Evolutionary conservation across 2,329 filamentous ascomycete genomes (phyloP).

Genomic region (Fusarium sp.): DNA sequence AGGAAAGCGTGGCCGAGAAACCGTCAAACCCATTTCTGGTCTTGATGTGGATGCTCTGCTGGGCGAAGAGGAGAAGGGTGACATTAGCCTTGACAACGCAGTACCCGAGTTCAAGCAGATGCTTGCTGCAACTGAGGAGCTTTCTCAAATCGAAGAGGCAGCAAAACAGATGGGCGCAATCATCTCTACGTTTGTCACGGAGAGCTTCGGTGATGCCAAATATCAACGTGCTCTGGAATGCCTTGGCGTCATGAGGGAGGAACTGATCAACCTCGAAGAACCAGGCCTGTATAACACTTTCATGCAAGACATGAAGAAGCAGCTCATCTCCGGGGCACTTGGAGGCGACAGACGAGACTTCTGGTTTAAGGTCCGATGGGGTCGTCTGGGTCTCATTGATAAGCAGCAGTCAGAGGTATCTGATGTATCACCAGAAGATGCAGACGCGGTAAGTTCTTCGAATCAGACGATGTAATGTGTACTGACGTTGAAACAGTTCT

Average conservation of each 20-base stretch:
- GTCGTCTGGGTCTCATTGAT: conserved; percentile 78
- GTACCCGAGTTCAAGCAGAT: conserved; percentile 91
- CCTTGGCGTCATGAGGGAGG: conserved; percentile 79
- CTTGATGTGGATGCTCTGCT: conserved; percentile 87
- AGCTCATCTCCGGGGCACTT: conserved; percentile 73
- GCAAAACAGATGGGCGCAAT: conserved; percentile 79
- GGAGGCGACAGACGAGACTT: conserved; percentile 82
- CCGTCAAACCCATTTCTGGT: conserved; percentile 85
- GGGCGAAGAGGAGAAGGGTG: conserved; percentile 57
- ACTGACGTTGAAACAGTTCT: conserved; percentile 48
- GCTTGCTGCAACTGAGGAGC: conserved; percentile 67
- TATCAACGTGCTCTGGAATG: conserved; percentile 81
- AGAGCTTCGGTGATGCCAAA: conserved; percentile 78
- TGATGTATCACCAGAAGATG: conserved; percentile 74
- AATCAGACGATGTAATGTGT: background rate
- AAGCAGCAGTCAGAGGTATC: conserved; percentile 69
- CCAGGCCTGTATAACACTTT: conserved; percentile 81
- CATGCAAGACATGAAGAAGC: conserved; percentile 74
- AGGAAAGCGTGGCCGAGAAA: conserved; percentile 74
- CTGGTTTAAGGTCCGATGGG: conserved; percentile 78
- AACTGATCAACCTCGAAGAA: conserved; percentile 79
- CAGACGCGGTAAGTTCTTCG: conserved; percentile 61
- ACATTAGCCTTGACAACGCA: conserved; percentile 73
- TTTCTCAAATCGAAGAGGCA: conserved; percentile 71
- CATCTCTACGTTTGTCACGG: conserved; percentile 72